A percentile compares a stretch with the other conserved stretches of the same genome.
phyloP scores from a whole-genome alignment of 1,284 basidiomycete genomes.

The Apiotrichum sp. region DNA sequence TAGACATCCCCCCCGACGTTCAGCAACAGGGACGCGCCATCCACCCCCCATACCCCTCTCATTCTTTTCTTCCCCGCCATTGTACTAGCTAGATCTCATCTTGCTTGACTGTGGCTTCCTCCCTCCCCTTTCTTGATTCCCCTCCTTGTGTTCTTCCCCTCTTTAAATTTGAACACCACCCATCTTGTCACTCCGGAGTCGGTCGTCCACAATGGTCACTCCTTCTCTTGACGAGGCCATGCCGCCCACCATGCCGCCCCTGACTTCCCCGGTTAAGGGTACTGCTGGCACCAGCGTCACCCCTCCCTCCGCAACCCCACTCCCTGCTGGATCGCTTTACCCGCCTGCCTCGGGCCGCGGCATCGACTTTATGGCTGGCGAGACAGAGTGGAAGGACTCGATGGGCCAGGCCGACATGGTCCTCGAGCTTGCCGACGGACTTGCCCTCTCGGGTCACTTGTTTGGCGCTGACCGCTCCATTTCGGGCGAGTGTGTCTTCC shows the following conservation, averaged over 20 bases:
- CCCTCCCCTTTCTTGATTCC: neutral
- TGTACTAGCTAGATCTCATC: neutral
- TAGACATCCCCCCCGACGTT: too few species aligned
- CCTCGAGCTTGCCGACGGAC: constrained; percentile 86
- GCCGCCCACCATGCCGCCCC: constrained; percentile 8
- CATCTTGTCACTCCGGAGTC: constrained; percentile 1
- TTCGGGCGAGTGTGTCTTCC: constrained; percentile 98
- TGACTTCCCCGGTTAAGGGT: constrained; percentile 17
- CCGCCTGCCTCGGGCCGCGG: constrained; percentile 44
- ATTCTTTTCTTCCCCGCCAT: too few species aligned
- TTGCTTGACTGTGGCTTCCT: neutral
- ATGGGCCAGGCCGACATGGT: constrained; percentile 54
- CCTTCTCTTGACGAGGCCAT: constrained; percentile 13
- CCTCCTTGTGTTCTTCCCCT: neutral
- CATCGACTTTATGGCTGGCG: constrained; percentile 40
- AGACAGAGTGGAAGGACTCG: constrained; percentile 36
- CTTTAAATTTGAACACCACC: neutral
- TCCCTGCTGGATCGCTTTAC: constrained; percentile 36
- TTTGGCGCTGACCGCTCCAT: constrained; percentile 94
- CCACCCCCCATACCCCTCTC: neutral
- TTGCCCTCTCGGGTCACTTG: constrained; percentile 79
- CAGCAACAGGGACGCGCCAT: too few species aligned
- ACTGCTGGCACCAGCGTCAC: constrained; percentile 4
- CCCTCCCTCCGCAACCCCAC: constrained; percentile 6
- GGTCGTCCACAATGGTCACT: constrained; percentile 14